phyloP scores from a whole-genome alignment of 2,329 filamentous ascomycete genomes.

The Penicillium sp. region DNA sequence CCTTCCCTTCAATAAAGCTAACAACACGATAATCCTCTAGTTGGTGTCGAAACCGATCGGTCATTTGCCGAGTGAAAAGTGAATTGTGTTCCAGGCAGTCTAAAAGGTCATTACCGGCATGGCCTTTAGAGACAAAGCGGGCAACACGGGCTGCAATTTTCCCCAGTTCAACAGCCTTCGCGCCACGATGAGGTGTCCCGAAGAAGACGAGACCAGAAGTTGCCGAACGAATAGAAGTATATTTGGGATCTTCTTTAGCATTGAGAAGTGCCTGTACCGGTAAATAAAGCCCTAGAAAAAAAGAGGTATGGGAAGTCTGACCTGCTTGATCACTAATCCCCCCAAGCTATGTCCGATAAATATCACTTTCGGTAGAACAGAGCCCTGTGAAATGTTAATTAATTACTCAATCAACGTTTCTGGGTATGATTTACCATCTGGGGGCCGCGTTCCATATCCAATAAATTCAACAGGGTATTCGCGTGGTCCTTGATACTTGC shows the following conservation, averaged over 20 bases:
- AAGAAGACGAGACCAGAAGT: constrained; percentile 39
- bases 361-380: constrained; percentile 30
- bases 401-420: too few relatives aligned
- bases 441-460: constrained; percentile 33
- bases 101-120: constrained; percentile 33
- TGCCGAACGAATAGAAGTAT: constrained; percentile 33
- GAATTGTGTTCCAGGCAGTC: constrained; percentile 34
- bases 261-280: constrained; percentile 32
- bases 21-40: constrained; percentile 37
- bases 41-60: constrained; percentile 35
- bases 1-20: constrained; percentile 38
- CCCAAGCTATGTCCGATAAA: constrained; percentile 36
- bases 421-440: constrained; percentile 19
- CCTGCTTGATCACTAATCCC: constrained; percentile 35
- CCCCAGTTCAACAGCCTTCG: constrained; percentile 34
- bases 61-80: constrained; percentile 35
- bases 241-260: constrained; percentile 38
- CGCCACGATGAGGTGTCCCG: constrained; percentile 37
- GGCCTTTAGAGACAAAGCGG: constrained; percentile 32
- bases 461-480: constrained; percentile 34
- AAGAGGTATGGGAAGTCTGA: constrained; percentile 2
- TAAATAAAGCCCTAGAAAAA: neutral
- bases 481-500: constrained; percentile 38
- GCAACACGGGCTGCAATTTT: constrained; percentile 38
- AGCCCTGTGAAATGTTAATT: constrained; percentile 3